Base-by-base conservation (phyloP, 1,284 basidiomycete species). In the Sporisorium exsertum region DNA sequence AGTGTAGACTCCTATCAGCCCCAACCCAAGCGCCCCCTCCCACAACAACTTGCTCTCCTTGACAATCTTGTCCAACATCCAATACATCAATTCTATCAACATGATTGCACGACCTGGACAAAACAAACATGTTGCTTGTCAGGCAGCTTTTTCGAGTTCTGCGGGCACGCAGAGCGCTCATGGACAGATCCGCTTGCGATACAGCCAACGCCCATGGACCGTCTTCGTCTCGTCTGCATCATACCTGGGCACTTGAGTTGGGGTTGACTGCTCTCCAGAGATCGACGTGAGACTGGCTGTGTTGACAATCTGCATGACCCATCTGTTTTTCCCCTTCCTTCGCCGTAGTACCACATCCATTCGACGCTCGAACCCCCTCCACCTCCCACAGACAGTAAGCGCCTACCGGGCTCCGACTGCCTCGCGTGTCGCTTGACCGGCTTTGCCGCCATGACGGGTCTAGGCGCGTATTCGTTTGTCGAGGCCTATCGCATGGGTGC, bases 401-500 rank as follows among this genome's bases (percentile, higher is more conserved):
- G 64, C 5, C 32, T 67, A 50, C 68, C 67, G 3, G 69, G 70
- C 1, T 76, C 72, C 35, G 77, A 81, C 62, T 84, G 82, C 63
- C 35, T 79, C 26, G 56, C 81, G 15, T 84, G 82, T 56, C 71
- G 77, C 7, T 45, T 83, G 13, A 84, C 82, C 2, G 83, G 83
- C n/a, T 78, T 81, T 45, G 72, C 74, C 9, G 78, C 83, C 18
- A 71, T 83, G 52, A 52, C 74, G 1, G 76, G 69, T 22, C 67
- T 82, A 3, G 81, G 81, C 18, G 70, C 61, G 27, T 82, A 77
- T 26, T 74, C 79, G 20, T 67, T 83, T n/a, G 57, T 64, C 47
- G 83, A 84, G 55, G 83, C 83, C 4, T 71, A 74, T 40, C 72
- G 75, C 27, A 53, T 82, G 35, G 77, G 82, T 22, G 61, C 57